phyloP scores from a whole-genome alignment of 1,284 basidiomycete genomes.

The Neonothopanus nambi region DNA sequence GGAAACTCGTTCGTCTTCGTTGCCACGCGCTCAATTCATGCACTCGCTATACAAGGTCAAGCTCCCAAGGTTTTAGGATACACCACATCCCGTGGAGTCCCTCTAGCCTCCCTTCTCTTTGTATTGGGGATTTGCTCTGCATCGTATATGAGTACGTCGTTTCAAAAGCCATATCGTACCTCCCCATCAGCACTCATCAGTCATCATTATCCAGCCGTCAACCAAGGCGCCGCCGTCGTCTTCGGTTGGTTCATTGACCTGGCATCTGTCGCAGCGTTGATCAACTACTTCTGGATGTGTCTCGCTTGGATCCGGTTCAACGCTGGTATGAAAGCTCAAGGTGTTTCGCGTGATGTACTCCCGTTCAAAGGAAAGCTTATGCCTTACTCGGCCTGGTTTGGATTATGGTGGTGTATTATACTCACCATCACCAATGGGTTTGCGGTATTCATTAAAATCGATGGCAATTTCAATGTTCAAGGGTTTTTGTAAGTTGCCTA shows the following conservation, averaged over 20 bases:
- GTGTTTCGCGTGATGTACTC: slow-evolving; percentile 12
- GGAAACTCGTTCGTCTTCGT: slow-evolving; percentile 18
- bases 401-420: slow-evolving; percentile 15
- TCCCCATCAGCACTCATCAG: not conserved
- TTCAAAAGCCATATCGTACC: too few species aligned
- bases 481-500: slow-evolving; percentile 13
- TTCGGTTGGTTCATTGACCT: slow-evolving; percentile 20
- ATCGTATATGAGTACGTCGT: slow-evolving; percentile 16
- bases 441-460: slow-evolving; percentile 18
- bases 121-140: slow-evolving; percentile 14
- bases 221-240: slow-evolving; percentile 15
- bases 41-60: slow-evolving; percentile 14
- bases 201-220: slow-evolving; percentile 10
- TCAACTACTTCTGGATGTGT: slow-evolving; percentile 19
- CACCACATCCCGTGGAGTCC: slow-evolving; percentile 16
- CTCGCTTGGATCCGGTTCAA: slow-evolving; percentile 19
- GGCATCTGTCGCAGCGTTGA: slow-evolving; percentile 15
- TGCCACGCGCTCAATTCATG: slow-evolving; percentile 16
- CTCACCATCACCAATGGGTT: slow-evolving; percentile 17
- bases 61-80: slow-evolving; percentile 15
- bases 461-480: slow-evolving; percentile 16
- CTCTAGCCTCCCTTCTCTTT: slow-evolving; percentile 12
- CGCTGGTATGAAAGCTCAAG: slow-evolving; percentile 16
- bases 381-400: slow-evolving; percentile 16
- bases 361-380: slow-evolving; percentile 15